Percentiles rank a stretch among this genome's conserved stretches.
These are phyloP conservation scores for Eurotiales sp. DNA, from an alignment of 2,329 filamentous ascomycete genomes.

Conservation along the genomic window DNA sequence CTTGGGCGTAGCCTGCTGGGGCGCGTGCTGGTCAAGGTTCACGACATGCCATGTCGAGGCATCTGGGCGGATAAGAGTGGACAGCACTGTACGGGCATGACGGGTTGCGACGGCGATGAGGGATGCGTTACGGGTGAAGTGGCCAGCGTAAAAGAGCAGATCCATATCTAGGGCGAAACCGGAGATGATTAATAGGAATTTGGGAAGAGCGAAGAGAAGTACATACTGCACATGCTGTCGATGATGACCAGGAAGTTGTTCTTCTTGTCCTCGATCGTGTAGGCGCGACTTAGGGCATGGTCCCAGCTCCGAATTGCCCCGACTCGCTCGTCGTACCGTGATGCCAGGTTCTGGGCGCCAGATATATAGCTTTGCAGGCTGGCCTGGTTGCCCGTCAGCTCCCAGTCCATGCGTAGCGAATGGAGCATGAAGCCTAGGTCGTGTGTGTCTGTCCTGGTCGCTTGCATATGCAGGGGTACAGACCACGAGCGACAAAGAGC, in stretches of 20 bases:
- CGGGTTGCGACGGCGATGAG: constrained; percentile 27
- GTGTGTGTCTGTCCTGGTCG: constrained; percentile 48
- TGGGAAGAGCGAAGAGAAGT: background rate
- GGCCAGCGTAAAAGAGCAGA: constrained; percentile 36
- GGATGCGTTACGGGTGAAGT: constrained; percentile 20
- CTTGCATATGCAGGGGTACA: constrained; percentile 17
- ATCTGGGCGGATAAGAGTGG: constrained; percentile 15
- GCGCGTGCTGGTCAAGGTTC: constrained; percentile 16
- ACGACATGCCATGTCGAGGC: constrained; percentile 21
- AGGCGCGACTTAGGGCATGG: constrained; percentile 22
- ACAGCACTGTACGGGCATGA: constrained; percentile 18
- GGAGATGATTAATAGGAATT: background rate
- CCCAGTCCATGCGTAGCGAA: constrained; percentile 47
- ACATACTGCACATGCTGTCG: constrained; percentile 31
- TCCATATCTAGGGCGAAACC: constrained; percentile 25
- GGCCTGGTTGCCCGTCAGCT: constrained; percentile 32
- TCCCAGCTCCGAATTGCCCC: constrained; percentile 36
- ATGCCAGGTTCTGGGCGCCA: constrained; percentile 25
- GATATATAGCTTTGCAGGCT: constrained; percentile 16
- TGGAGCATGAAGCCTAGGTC: constrained; percentile 54
- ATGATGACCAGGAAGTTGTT: constrained; percentile 40
- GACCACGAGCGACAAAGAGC: constrained; percentile 17
- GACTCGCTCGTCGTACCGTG: constrained; percentile 33
- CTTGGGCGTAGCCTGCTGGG: constrained; percentile 16
- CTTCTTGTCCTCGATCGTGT: constrained; percentile 21